phyloP scores from a whole-genome alignment of 2,329 filamentous ascomycete species.

The Cladosporium oxysporum region DNA sequence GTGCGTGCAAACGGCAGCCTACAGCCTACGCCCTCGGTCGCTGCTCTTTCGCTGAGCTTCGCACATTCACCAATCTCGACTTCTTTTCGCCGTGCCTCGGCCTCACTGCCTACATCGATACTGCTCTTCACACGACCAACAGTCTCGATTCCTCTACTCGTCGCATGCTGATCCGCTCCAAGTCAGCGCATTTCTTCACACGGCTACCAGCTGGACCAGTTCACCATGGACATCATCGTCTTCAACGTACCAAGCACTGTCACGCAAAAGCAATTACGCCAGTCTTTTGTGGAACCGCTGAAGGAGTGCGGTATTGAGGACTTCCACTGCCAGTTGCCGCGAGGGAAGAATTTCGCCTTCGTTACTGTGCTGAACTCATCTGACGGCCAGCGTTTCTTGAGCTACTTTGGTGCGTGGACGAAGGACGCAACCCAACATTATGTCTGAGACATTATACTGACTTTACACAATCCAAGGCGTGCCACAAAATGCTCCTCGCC shows the following conservation, averaged over 20 bases:
- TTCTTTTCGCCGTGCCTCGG: too few species aligned
- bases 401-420: slow-evolving; percentile 27
- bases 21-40: not conserved
- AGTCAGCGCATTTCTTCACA: not conserved
- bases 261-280: slow-evolving; percentile 45
- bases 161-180: not conserved
- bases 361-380: slow-evolving; percentile 48
- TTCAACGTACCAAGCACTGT: slow-evolving; percentile 44
- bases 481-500: slow-evolving; percentile 20
- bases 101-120: not conserved
- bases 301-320: slow-evolving; percentile 41
- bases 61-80: not conserved
- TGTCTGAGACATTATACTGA: not conserved
- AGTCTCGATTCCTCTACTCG: not conserved
- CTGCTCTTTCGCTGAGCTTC: not conserved
- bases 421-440: not conserved
- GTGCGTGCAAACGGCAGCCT: not conserved
- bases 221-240: slow-evolving; percentile 51
- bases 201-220: not conserved
- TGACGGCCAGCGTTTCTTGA: slow-evolving; percentile 49
- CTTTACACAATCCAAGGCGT: slow-evolving; percentile 20
- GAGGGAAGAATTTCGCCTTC: slow-evolving; percentile 43
- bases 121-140: not conserved
- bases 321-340: slow-evolving; percentile 49
- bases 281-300: slow-evolving; percentile 44